These are phyloP conservation scores for Friedmanniomyces simplex DNA, from an alignment of 495 filamentous ascomycete species.

Conservation along the genomic window DNA sequence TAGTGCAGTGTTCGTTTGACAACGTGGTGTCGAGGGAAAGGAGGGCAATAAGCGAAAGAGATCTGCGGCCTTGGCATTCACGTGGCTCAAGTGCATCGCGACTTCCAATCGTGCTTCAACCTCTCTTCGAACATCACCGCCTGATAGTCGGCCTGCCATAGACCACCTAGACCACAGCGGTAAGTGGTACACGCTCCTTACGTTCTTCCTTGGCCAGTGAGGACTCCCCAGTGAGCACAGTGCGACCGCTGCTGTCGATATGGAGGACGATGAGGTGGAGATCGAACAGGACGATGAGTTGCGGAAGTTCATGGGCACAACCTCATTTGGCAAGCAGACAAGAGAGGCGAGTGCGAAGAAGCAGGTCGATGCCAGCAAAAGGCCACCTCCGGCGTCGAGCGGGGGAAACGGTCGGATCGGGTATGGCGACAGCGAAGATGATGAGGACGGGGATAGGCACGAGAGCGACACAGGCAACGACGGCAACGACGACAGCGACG, in stretches of 20 bases:
- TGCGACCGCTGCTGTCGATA: neutral
- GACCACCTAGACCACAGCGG: neutral
- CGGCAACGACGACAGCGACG: conserved; percentile 46
- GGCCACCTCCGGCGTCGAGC: conserved; percentile 26
- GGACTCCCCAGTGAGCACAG: neutral
- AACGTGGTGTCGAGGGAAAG: too few species aligned
- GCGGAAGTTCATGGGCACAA: conserved; percentile 66
- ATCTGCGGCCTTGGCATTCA: too few species aligned
- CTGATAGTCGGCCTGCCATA: neutral
- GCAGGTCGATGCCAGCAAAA: conserved; percentile 69
- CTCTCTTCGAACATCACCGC: too few species aligned
- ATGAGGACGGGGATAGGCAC: conserved; percentile 24
- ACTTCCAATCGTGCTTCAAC: too few species aligned
- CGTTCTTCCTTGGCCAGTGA: neutral
- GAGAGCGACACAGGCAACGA: conserved; percentile 39
- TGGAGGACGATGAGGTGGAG: conserved; percentile 21
- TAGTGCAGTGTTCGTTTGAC: too few species aligned
- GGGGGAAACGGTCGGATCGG: conserved; percentile 2
- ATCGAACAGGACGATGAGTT: conserved; percentile 58
- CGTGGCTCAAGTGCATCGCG: too few species aligned
- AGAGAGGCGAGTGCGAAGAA: conserved; percentile 61
- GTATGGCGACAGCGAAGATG: conserved; percentile 25
- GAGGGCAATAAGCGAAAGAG: too few species aligned
- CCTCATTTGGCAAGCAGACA: conserved; percentile 71
- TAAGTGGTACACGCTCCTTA: conserved; percentile 3